Evolutionary conservation across 2,329 filamentous ascomycete genomes (phyloP).

Genomic region (Ophiostoma sp.): DNA sequence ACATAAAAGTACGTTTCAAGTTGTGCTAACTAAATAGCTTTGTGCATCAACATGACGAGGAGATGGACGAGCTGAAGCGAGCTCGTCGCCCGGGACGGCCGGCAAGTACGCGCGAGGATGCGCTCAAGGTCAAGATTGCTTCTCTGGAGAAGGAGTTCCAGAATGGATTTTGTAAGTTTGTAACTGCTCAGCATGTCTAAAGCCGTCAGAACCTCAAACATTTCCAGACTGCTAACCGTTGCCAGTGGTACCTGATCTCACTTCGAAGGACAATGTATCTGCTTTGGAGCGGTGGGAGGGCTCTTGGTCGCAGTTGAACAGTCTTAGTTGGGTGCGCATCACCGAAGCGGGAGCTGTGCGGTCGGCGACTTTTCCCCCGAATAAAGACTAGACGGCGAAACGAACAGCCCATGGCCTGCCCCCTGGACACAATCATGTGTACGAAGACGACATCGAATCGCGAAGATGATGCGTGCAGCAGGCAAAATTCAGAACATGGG

Average conservation of each 20-base stretch:
- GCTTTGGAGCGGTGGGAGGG: slow-evolving; percentile 76
- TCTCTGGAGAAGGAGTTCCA: slow-evolving; percentile 76
- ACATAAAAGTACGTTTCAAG: background rate
- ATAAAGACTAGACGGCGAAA: slow-evolving; percentile 27
- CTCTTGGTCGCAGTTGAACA: slow-evolving; percentile 77
- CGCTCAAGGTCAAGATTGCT: slow-evolving; percentile 70
- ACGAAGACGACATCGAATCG: background rate
- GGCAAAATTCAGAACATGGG: background rate
- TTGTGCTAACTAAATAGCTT: slow-evolving; percentile 47
- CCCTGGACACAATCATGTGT: background rate
- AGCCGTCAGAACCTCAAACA: too few relatives aligned
- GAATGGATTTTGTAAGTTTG: slow-evolving; percentile 70
- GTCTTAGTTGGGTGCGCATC: slow-evolving; percentile 75
- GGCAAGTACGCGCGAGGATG: slow-evolving; percentile 72
- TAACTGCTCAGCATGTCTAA: background rate
- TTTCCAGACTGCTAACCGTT: slow-evolving; percentile 30
- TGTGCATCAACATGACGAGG: slow-evolving; percentile 69
- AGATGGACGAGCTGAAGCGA: slow-evolving; percentile 65
- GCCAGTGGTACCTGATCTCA: slow-evolving; percentile 72
- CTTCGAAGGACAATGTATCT: slow-evolving; percentile 62
- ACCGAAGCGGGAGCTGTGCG: slow-evolving; percentile 63
- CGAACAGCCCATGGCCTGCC: background rate
- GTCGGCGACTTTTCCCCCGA: slow-evolving; percentile 77
- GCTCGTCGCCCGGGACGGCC: slow-evolving; percentile 76
- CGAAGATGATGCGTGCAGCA: background rate